These are phyloP conservation scores for Raphanus sativus DNA, from an alignment of 345 rosid genomes.

Conservation along the genomic window DNA sequence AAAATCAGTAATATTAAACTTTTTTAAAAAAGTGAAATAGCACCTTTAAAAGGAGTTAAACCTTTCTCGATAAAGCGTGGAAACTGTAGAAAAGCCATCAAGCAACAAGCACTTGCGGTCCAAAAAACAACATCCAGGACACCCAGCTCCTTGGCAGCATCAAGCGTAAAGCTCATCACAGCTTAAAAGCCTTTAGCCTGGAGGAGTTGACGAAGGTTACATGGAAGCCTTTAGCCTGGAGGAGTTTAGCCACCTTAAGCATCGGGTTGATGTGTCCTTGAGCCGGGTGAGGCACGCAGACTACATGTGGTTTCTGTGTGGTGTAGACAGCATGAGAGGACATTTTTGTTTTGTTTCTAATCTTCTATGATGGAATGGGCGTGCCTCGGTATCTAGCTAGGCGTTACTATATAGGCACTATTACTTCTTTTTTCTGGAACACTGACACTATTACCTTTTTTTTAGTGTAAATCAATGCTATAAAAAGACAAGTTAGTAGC, in stretches of 20 bases:
- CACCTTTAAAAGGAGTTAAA: slow-evolving; percentile 17
- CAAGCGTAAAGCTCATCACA: slow-evolving; percentile 27
- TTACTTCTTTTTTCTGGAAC: not conserved
- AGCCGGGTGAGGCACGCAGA: slow-evolving; percentile 43
- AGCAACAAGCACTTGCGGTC: slow-evolving; percentile 38
- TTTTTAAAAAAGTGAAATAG: not conserved
- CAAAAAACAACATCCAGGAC: slow-evolving; percentile 34
- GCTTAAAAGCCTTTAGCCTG: slow-evolving; percentile 43
- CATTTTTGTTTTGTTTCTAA: not conserved
- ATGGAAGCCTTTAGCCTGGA: slow-evolving; percentile 42
- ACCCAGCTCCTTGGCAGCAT: slow-evolving; percentile 32
- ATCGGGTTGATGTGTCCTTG: slow-evolving; percentile 54
- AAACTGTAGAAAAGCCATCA: slow-evolving; percentile 27
- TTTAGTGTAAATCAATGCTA: not conserved
- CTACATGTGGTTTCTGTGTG: slow-evolving; percentile 37
- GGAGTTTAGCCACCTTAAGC: slow-evolving; percentile 46
- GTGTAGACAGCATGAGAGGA: not conserved
- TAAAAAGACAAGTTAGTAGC: not conserved
- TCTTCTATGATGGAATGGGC: not conserved
- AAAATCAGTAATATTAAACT: not conserved
- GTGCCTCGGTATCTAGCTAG: not conserved
- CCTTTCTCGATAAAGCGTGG: slow-evolving; percentile 32
- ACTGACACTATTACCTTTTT: too few species aligned
- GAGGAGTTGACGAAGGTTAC: slow-evolving; percentile 48
- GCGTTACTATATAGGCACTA: not conserved